These are phyloP conservation scores for Dentipellis sp. DNA, from an alignment of 768 basidiomycete species.

Conservation along the genomic window DNA sequence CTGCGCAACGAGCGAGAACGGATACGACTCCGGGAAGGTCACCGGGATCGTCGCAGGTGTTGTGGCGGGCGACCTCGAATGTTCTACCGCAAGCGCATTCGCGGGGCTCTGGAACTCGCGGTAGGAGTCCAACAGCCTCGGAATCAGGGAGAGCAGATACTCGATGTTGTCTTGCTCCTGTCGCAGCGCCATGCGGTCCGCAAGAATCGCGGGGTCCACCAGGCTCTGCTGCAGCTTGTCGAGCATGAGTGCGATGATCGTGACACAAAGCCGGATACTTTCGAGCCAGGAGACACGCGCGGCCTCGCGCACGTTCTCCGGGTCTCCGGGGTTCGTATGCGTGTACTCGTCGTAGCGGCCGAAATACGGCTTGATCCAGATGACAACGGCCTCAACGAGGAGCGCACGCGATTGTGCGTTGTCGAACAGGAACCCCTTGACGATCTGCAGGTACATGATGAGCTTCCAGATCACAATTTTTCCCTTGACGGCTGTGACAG, in stretches of 20 bases:
- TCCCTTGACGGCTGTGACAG: conserved; percentile 67
- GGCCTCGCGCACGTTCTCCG: conserved; percentile 56
- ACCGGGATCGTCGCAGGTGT: conserved; percentile 54
- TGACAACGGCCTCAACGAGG: conserved; percentile 78
- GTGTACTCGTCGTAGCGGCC: conserved; percentile 83
- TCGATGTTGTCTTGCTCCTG: conserved; percentile 94
- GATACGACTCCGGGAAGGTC: conserved; percentile 91
- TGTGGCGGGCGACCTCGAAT: conserved; percentile 48
- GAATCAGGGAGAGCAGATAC: conserved; percentile 70
- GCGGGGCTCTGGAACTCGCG: conserved; percentile 67
- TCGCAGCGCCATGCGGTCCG: conserved; percentile 50
- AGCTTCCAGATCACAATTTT: conserved; percentile 91
- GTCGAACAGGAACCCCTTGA: conserved; percentile 83
- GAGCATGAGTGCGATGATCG: conserved; percentile 81
- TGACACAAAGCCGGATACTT: conserved; percentile 80
- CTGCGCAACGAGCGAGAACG: conserved; percentile 72
- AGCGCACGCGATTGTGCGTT: conserved; percentile 67
- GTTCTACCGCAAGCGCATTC: conserved; percentile 62
- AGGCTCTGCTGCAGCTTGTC: conserved; percentile 82
- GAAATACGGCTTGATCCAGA: conserved; percentile 94
- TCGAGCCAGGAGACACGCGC: conserved; percentile 87
- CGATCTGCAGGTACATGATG: conserved; percentile 88
- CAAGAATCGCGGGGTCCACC: conserved; percentile 52
- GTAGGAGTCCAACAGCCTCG: conserved; percentile 82
- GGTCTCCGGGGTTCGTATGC: conserved; percentile 53